Evolutionary conservation across 129 eudicot genomes (phyloP).

Genomic region (Logfia minima): DNA sequence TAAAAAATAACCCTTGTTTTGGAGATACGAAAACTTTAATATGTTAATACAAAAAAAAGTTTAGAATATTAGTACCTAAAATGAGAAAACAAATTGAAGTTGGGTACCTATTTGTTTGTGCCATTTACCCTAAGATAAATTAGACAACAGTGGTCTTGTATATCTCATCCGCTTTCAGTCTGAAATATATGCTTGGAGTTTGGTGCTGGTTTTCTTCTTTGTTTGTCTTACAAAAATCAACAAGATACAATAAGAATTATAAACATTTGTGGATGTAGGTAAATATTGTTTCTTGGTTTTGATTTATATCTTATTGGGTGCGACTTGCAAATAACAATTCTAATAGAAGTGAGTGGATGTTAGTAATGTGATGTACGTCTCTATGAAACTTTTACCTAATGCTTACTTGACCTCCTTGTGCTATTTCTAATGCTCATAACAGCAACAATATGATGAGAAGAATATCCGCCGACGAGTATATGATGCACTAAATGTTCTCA

Average conservation of each 20-base stretch:
- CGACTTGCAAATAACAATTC: neutral
- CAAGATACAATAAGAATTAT: neutral
- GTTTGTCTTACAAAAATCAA: neutral
- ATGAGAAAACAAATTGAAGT: too few relatives aligned
- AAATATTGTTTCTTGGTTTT: neutral
- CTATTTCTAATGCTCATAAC: constrained; percentile 14
- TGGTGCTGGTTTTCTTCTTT: neutral
- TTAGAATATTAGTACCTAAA: too few relatives aligned
- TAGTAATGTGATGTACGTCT: neutral
- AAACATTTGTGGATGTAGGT: neutral
- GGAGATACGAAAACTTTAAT: too few relatives aligned
- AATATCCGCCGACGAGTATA: constrained; percentile 82
- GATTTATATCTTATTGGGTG: constrained; percentile 1
- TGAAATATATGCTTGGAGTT: neutral
- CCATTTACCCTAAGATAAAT: neutral
- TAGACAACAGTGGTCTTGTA: neutral
- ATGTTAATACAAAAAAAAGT: too few relatives aligned
- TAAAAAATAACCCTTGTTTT: too few relatives aligned
- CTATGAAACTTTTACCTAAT: neutral
- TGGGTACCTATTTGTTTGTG: too few relatives aligned
- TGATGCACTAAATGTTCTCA: constrained; percentile 73
- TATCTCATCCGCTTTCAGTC: neutral
- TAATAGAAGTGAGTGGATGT: neutral
- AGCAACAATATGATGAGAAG: constrained; percentile 69
- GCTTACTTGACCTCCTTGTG: neutral